These are phyloP conservation scores for Corylus heterophylla DNA, from an alignment of 306 rosid species.

Conservation along the genomic window DNA sequence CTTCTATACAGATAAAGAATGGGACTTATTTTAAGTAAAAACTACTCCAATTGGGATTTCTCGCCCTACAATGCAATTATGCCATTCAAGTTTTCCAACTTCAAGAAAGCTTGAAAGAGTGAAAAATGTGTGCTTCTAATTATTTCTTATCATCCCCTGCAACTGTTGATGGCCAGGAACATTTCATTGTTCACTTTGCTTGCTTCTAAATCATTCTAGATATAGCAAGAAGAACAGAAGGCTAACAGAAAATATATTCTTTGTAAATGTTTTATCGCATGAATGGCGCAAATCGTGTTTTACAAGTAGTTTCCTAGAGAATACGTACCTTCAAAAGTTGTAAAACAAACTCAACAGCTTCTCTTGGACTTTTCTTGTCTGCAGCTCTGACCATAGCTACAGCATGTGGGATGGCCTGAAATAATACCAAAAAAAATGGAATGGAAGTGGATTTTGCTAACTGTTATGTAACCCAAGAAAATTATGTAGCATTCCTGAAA, in stretches of 20 bases:
- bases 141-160: neutral
- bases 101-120: neutral
- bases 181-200: no score
- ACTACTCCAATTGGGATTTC: neutral
- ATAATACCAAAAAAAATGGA: conserved; percentile 16
- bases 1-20: neutral
- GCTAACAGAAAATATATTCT: neutral
- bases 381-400: conserved; percentile 81
- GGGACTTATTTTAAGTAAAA: neutral
- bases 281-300: conserved; percentile 2
- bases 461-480: conserved; percentile 14
- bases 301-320: conserved; percentile 2
- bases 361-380: conserved; percentile 94
- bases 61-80: neutral
- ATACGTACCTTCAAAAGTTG: conserved; percentile 78
- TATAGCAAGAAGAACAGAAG: neutral
- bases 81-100: neutral
- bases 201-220: neutral
- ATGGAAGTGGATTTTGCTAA: neutral
- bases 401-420: conserved; percentile 96
- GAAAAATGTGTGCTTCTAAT: no score
- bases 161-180: neutral
- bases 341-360: conserved; percentile 91
- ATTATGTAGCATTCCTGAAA: neutral
- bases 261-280: neutral